Evolutionary conservation across 2,329 filamentous ascomycete species (phyloP), one percentile per base, ranked within the genome.

Genomic region (Ramularia endophylla): DNA sequence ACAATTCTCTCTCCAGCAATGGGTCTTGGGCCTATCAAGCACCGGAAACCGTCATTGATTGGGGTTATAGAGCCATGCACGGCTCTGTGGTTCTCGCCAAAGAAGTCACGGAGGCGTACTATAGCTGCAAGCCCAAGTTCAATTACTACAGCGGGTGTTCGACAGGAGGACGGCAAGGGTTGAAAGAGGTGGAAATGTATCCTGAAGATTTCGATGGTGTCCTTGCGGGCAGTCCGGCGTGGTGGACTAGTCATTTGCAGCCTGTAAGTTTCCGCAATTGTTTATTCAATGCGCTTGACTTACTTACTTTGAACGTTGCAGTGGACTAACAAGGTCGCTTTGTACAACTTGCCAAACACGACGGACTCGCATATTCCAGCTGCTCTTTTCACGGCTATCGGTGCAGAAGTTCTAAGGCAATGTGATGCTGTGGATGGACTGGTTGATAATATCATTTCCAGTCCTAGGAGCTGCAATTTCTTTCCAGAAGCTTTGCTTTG

Each of bases 71-170:
- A 15, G 60, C 63, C 4, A 59, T 73, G 58, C 75, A 78, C 50
- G 71, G 68, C 6, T 70, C 71, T 0, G 66, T 73, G 3, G 65
- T 65, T 2, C 47, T 70, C 6, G 69, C 69, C 5, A 77, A 77
- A 52, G 41, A 61, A 11, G 56, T 79, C 8, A 64, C 68, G 2
- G 52, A 69, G 22, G 59, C 62, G 1, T 78, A 72, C 59, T 79
- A 79, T 48, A 57, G 61, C 2, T 63, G 54, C 7, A 52, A 58
- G 0, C 63, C 67, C 1, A 56, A 60, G 9, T 71, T 69, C 38
- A 70, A 67, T 5, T 81, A 80, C 57, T 80, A 72, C 46, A 53
- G 72, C 2, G 78, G 78, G 6, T 81, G 78, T 52, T 80, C 75
- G 0, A 72, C 74, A 0, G 78, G 79, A 5, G 77, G 78, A 1